These are phyloP conservation scores for Mortierella antarctica DNA, from an alignment of 192 early-diverging fungal species.

Conservation along the genomic window DNA sequence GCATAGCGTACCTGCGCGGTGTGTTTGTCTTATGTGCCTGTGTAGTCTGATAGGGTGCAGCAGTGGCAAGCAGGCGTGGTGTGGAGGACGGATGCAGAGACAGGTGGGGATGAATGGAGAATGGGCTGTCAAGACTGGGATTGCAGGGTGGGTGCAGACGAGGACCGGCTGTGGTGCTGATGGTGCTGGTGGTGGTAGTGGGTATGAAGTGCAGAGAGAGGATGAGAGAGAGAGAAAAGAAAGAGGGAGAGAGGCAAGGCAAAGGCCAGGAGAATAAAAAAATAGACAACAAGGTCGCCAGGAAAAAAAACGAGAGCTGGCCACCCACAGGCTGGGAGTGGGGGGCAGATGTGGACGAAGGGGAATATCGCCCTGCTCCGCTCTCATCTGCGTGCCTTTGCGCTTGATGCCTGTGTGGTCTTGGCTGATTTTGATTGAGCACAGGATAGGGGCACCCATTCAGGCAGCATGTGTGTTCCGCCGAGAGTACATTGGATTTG, in stretches of 20 bases:
- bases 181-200: not conserved
- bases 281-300: slow-evolving; percentile 6
- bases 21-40: too few species aligned
- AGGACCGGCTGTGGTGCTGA: not conserved
- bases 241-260: not conserved
- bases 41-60: too few species aligned
- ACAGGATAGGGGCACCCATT: too few species aligned
- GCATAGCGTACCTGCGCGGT: too few species aligned
- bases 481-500: too few species aligned
- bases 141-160: not conserved
- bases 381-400: too few species aligned
- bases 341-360: not conserved
- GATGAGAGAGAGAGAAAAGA: not conserved
- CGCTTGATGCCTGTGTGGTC: too few species aligned
- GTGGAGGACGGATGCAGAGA: not conserved
- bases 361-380: not conserved
- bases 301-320: slow-evolving; percentile 14
- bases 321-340: not conserved
- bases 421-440: too few species aligned
- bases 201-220: not conserved
- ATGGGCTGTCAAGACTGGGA: not conserved
- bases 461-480: too few species aligned
- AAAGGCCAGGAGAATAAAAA: not conserved
- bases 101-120: not conserved
- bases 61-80: too few species aligned